These are phyloP conservation scores for Kodamaea sp. DNA, from an alignment of 1,139 yeast genomes.

Conservation along the genomic window DNA sequence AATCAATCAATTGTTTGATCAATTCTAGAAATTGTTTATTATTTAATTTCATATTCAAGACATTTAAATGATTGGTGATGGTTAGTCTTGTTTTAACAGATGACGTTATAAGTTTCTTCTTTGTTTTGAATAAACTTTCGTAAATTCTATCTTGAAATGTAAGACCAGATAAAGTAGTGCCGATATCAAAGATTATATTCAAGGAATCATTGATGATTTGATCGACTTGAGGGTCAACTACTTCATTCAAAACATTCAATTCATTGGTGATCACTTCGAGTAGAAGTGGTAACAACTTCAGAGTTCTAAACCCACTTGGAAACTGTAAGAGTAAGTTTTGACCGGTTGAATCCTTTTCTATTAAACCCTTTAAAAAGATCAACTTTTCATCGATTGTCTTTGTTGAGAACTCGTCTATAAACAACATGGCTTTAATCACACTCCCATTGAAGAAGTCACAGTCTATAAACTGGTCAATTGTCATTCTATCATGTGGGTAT, in stretches of 20 bases:
- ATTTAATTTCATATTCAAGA: constrained; percentile 51
- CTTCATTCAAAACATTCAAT: constrained; percentile 21
- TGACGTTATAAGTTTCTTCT: constrained; percentile 35
- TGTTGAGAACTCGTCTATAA: constrained; percentile 81
- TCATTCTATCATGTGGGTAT: constrained; percentile 40
- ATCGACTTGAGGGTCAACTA: constrained; percentile 19
- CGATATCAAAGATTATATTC: constrained; percentile 60
- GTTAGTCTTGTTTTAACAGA: constrained; percentile 37
- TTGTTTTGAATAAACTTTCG: constrained; percentile 27
- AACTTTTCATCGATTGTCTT: constrained; percentile 65
- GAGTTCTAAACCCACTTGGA: constrained; percentile 64
- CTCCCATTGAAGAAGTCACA: constrained; percentile 73
- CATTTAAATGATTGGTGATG: constrained; percentile 53
- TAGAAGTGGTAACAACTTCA: constrained; percentile 73
- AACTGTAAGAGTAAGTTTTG: constrained; percentile 55
- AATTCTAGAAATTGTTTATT: constrained; percentile 41
- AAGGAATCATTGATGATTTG: constrained; percentile 51
- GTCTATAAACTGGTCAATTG: constrained; percentile 50
- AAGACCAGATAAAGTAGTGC: constrained; percentile 64
- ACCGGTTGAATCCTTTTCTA: constrained; percentile 21
- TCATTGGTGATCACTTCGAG: constrained; percentile 42
- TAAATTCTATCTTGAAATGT: constrained; percentile 73
- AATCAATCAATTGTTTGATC: constrained; percentile 27
- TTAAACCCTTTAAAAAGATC: constrained; percentile 64
- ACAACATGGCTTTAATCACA: constrained; percentile 74